Percentiles rank a stretch among this genome's conserved stretches.
Evolutionary conservation across 2,329 filamentous ascomycete genomes (phyloP).

Genomic region (Talaromyces sp.): DNA sequence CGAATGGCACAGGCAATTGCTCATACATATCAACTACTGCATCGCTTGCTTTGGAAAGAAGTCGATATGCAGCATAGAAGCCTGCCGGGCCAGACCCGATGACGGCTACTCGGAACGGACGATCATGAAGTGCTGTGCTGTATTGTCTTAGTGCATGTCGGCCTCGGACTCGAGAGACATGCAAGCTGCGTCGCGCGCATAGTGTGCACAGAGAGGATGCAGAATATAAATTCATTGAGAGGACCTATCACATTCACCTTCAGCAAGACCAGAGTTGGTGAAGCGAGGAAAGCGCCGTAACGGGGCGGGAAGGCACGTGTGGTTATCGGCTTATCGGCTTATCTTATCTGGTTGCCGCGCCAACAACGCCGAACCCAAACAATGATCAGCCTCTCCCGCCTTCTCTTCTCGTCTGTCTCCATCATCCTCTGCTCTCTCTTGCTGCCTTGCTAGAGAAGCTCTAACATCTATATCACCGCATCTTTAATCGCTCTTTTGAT

Average conservation of each 20-base stretch:
- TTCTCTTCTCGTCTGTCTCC: constrained; percentile 21
- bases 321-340: constrained; percentile 2
- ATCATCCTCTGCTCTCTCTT: constrained; percentile 19
- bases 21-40: constrained; percentile 93
- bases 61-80: constrained; percentile 86
- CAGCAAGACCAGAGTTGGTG: too few species aligned
- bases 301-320: constrained; percentile 8
- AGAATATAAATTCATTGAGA: background rate
- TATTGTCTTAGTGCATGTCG: background rate
- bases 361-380: constrained; percentile 12
- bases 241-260: too few species aligned
- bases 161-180: constrained; percentile 3
- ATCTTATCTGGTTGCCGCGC: constrained; percentile 14
- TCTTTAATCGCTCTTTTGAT: background rate
- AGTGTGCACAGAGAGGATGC: constrained; percentile 8
- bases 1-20: constrained; percentile 84
- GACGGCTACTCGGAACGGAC: constrained; percentile 72
- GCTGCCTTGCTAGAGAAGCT: background rate
- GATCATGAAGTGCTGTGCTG: constrained; percentile 31
- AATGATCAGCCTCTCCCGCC: constrained; percentile 16
- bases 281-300: background rate
- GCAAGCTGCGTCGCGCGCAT: constrained; percentile 8
- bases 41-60: constrained; percentile 69
- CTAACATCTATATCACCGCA: background rate
- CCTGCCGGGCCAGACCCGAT: constrained; percentile 92